Conservation (phyloP, 1,284 basidiomycete species). For the Puccinia novopanici region DNA sequence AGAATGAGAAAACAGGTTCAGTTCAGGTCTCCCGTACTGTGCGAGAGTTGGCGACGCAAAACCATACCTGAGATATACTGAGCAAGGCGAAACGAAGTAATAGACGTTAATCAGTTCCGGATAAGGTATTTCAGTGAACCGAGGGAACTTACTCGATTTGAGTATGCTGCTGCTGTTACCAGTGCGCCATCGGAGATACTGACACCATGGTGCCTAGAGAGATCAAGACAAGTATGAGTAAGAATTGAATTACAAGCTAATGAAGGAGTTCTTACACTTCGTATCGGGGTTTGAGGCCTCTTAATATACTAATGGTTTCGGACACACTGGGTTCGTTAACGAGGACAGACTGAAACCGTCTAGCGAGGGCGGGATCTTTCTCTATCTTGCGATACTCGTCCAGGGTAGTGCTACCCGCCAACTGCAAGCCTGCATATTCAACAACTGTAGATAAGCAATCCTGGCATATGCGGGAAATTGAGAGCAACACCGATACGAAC, state of each 20-base stretch:
- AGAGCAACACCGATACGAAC: background rate
- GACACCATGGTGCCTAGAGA: slow-evolving; percentile 73
- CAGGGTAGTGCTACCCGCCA: slow-evolving; percentile 86
- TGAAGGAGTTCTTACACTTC: slow-evolving; percentile 63
- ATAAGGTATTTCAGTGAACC: background rate
- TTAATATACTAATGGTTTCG: slow-evolving; percentile 68
- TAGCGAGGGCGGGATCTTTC: slow-evolving; percentile 85
- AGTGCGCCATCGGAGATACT: slow-evolving; percentile 83
- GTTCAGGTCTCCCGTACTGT: background rate
- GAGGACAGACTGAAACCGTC: slow-evolving; percentile 82
- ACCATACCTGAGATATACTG: slow-evolving; percentile 50
- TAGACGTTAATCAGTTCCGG: background rate
- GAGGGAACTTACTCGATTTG: slow-evolving; percentile 44
- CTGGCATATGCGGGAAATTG: background rate
- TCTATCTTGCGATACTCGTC: slow-evolving; percentile 84
- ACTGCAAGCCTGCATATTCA: slow-evolving; percentile 79
- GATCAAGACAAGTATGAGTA: background rate
- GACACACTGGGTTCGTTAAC: slow-evolving; percentile 83
- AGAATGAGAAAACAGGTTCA: background rate
- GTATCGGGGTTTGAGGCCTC: slow-evolving; percentile 79
- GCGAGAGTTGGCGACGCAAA: background rate
- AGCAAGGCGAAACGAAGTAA: slow-evolving; percentile 45
- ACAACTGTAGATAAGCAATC: slow-evolving; percentile 61
- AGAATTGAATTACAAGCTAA: background rate
- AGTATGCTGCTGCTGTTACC: slow-evolving; percentile 67